A percentile compares a stretch with the other conserved stretches of the same genome.
Conservation (phyloP, 2,329 filamentous ascomycete species). For the Diaporthe citrichinensis region DNA sequence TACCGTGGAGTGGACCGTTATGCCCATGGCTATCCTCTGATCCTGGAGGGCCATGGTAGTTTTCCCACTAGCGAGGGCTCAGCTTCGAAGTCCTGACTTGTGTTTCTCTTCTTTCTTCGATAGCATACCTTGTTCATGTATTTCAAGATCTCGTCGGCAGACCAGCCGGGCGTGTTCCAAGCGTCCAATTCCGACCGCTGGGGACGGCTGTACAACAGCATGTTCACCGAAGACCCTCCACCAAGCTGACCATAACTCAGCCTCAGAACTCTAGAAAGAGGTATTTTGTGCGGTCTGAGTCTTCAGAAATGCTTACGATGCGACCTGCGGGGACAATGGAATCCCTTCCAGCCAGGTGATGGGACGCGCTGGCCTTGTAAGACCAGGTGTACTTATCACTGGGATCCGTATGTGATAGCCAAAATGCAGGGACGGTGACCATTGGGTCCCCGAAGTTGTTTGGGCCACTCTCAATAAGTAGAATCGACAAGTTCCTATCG, state of each 20-base stretch:
- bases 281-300: background rate
- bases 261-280: background rate
- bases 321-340: constrained; percentile 55
- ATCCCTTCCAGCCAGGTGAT: constrained; percentile 59
- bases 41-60: constrained; percentile 56
- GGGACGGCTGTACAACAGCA: constrained; percentile 56
- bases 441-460: constrained; percentile 65
- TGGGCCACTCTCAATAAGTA: constrained; percentile 68
- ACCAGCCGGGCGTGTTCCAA: constrained; percentile 49
- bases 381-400: constrained; percentile 59
- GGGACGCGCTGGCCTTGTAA: constrained; percentile 61
- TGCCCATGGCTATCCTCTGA: background rate
- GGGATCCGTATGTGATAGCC: constrained; percentile 61
- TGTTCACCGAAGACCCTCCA: constrained; percentile 65
- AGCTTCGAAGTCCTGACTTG: background rate
- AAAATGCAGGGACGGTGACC: constrained; percentile 65
- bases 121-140: constrained; percentile 62
- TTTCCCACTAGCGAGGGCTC: constrained; percentile 57
- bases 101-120: accelerated
- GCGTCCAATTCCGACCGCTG: constrained; percentile 50
- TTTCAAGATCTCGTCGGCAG: constrained; percentile 56
- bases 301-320: constrained; percentile 45
- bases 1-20: background rate
- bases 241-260: constrained; percentile 54
- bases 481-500: constrained; percentile 61